These are phyloP conservation scores for Talaromyces sp. DNA, from an alignment of 2,329 filamentous ascomycete genomes.

Conservation along the genomic window DNA sequence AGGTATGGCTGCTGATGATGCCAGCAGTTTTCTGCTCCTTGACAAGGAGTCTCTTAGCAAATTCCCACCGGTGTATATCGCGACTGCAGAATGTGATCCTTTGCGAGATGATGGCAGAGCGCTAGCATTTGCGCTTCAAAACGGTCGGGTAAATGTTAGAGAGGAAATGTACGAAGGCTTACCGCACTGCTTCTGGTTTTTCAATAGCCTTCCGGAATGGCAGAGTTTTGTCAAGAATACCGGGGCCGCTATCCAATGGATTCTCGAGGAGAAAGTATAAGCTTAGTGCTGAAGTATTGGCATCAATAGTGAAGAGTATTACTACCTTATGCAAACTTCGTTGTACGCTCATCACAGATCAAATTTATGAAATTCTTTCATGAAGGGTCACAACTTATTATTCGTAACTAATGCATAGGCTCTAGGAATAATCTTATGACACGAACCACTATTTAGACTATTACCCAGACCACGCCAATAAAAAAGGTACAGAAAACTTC, in stretches of 20 bases:
- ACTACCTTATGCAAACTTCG: neutral
- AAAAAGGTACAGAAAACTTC: too few species aligned
- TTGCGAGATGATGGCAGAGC: neutral
- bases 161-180: neutral
- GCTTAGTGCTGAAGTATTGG: neutral
- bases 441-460: too few species aligned
- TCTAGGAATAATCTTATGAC: too few species aligned
- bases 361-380: too few species aligned
- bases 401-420: too few species aligned
- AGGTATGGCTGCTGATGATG: neutral
- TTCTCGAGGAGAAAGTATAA: conserved; percentile 27
- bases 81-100: neutral
- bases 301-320: neutral
- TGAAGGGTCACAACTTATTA: too few species aligned
- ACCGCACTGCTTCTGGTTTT: conserved; percentile 7
- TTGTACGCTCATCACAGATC: neutral
- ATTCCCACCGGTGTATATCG: neutral
- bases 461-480: too few species aligned
- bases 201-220: neutral
- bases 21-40: neutral
- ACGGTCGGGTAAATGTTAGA: neutral
- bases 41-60: neutral
- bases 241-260: neutral
- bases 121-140: neutral
- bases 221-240: neutral